Base-by-base conservation (phyloP, 805 yeast species). In the Grigorovia yakushimaensis region DNA sequence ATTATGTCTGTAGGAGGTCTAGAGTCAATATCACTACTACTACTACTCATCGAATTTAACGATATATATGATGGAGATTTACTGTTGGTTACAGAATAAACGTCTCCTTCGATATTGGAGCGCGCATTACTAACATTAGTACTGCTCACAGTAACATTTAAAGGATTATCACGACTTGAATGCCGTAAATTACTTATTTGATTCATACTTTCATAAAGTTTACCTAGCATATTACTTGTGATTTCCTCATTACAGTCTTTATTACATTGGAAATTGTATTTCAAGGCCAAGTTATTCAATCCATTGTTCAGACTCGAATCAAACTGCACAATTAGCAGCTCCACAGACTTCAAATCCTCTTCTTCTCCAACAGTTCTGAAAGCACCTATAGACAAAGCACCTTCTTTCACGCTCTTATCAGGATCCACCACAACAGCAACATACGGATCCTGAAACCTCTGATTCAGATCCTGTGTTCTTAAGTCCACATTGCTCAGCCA, bases 401-500 rank as follows among this genome's bases (percentile, higher is more conserved):
- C 83, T 44, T 82, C 78, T 13, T 73, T 65, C 4, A 70, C 59
- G 1, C 91, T 81, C 57, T 80, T 78, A 44, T 78, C 74, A 0
- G 96, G 96, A 65, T 88, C 97, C 45, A 89, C 75, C 7, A 88
- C 96, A 27, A 88, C 70, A 0, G 96, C 96, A 49, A 88, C 70
- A 59, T 85, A 88, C 1, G 97, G 97, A 57, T 88, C 97, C 62
- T 88, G 96, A 60, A 81, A 88, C 48, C 77, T 79, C 65, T 88
- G 97, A 57, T 89, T 88, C 60, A 88, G 73, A 20, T 70, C 60
- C 61, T 91, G 98, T 0, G 98, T 91, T 41, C 85, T 81, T 33
- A 93, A 95, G 65, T 91, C 98, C 38, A 91, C 88, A 4, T 93
- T 94, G 47, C 93, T 82, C 41, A 91, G 66, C 96, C 97, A 91